Conservation (phyloP, 805 yeast genomes). For the Henningerozyma blattae region DNA sequence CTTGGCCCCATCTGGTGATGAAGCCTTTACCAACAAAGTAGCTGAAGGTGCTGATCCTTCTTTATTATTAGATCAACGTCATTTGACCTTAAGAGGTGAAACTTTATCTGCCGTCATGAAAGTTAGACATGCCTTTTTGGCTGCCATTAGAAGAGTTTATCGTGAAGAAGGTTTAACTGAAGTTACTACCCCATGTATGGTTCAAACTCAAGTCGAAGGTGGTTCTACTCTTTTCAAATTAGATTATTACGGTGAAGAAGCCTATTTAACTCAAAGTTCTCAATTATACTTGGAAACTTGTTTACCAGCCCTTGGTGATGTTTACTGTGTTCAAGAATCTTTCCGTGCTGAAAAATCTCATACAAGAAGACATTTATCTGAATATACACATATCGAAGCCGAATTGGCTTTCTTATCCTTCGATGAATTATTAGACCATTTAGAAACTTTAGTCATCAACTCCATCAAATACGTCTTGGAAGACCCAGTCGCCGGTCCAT, state of each 20-base stretch:
- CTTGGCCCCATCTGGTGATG: slow-evolving; percentile 93
- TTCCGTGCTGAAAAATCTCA: slow-evolving; percentile 99
- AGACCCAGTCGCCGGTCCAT: slow-evolving; percentile 88
- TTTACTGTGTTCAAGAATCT: slow-evolving; percentile 93
- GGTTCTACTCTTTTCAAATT: slow-evolving; percentile 91
- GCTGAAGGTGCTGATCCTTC: slow-evolving; percentile 93
- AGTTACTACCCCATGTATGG: slow-evolving; percentile 99
- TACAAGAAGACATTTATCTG: slow-evolving; percentile 95
- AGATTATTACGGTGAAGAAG: slow-evolving; percentile 95
- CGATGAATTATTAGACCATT: slow-evolving; percentile 75
- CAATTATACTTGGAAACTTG: slow-evolving; percentile 95
- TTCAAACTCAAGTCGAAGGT: slow-evolving; percentile 98
- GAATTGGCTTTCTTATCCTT: slow-evolving; percentile 83
- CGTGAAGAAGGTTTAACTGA: slow-evolving; percentile 66
- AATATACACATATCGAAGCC: slow-evolving; percentile 93
- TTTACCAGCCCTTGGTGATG: slow-evolving; percentile 93
- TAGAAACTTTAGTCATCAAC: slow-evolving; percentile 66
- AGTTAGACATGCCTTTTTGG: slow-evolving; percentile 75
- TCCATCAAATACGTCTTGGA: slow-evolving; percentile 65
- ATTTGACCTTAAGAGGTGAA: slow-evolving; percentile 93
- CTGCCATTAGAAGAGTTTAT: slow-evolving; percentile 65
- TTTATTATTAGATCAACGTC: slow-evolving; percentile 86
- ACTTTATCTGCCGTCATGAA: slow-evolving; percentile 84
- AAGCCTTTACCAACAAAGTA: slow-evolving; percentile 86
- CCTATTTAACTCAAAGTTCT: slow-evolving; percentile 91